Evolutionary conservation across 192 early-diverging fungal genomes (phyloP), one percentile per base, ranked within the genome.

Genomic region (Umbelopsis isabellina): DNA sequence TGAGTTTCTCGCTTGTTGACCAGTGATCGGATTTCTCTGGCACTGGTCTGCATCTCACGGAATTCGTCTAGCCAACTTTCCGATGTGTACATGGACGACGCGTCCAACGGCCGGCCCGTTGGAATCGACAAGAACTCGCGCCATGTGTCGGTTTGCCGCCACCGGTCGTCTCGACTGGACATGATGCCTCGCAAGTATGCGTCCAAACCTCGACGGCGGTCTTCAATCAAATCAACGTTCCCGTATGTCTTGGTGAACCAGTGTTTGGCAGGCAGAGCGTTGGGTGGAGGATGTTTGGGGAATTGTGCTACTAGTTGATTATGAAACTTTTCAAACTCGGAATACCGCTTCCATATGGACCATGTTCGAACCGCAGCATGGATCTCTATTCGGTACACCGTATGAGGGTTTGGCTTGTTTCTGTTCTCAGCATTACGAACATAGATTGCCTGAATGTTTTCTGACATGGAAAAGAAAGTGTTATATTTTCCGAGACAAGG

Each of bases 291-390:
- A 7, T 84, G 70, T 58, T 85, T 85, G 0, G 92, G 92, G 68
- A 92, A 92, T 61, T 90, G 84, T 16, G 85, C 77, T 6, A 75
- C 37, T 12, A 93, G 85, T 49, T 88, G 88, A 21, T 72, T 74
- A 50, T 92, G 75, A 0, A 97, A 89, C 30, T 84, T 75, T 46
- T 89, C 85, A 77, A 97, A 97, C 69, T 95, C 94, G 49, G 85
- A 89, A 75, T 92, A 92, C 9, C 90, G 88, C 70, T 91, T 93
- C 90, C 90, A 93, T n/a, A 95, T 88, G 1, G 83, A 86, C 95
- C 95, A 97, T 12, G 91, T 88, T 13, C 91, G 85, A 25, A 93
- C 90, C 0, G 92, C 88, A 0, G 90, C 92, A 65, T 89, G 86
- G 13, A 97, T 83, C 46, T 89, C 81, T 41, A 97, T 75, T 44